Conservation (phyloP, 177 flowering plant species). For the Vitis hybrid region DNA sequence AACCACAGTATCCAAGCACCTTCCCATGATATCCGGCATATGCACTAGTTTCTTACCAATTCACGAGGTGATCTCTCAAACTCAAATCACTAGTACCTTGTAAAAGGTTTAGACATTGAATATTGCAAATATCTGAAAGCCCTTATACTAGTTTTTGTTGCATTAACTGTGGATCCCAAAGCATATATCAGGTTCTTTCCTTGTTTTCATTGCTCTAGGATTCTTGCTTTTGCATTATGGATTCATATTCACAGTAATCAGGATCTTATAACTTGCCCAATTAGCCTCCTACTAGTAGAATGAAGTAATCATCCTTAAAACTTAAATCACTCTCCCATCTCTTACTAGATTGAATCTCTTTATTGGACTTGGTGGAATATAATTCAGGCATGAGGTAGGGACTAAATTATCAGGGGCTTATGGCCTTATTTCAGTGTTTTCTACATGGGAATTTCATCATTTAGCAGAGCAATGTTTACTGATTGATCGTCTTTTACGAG, state of each 20-base stretch:
- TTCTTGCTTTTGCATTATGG: not conserved
- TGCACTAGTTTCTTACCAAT: conserved; percentile 14
- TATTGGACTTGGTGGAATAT: too few relatives aligned
- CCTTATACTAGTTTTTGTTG: not conserved
- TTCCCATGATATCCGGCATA: conserved; percentile 5
- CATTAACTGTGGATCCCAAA: not conserved
- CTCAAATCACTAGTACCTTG: not conserved
- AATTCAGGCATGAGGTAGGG: too few relatives aligned
- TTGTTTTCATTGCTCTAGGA: not conserved
- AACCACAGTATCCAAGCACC: conserved; percentile 5
- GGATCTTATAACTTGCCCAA: too few relatives aligned
- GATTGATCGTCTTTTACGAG: too few relatives aligned
- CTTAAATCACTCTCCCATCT: not conserved
- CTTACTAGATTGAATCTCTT: not conserved
- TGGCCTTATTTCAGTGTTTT: too few relatives aligned
- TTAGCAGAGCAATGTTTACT: too few relatives aligned
- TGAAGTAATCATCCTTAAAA: too few relatives aligned
- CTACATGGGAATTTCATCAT: too few relatives aligned
- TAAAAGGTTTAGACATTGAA: not conserved
- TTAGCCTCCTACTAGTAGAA: too few relatives aligned
- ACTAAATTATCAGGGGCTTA: too few relatives aligned
- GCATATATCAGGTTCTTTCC: not conserved
- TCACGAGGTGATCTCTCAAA: conserved; percentile 11
- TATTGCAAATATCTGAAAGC: too few relatives aligned
- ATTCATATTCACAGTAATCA: not conserved